These are phyloP conservation scores for Ophiosphaerella narmari DNA, from an alignment of 2,329 filamentous ascomycete genomes.

Conservation along the genomic window DNA sequence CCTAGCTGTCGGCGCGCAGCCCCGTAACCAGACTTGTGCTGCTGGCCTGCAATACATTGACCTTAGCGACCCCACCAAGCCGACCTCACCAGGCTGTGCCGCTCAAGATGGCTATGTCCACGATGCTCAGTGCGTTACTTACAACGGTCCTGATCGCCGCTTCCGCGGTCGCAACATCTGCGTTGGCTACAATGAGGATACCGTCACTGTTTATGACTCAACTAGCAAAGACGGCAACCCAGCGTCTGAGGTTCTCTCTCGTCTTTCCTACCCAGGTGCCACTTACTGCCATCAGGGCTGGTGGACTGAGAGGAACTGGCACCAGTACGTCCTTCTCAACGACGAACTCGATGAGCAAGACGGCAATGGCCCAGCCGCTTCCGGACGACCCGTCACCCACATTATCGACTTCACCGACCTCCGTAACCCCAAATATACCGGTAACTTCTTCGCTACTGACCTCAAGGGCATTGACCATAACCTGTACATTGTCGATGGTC, in stretches of 20 bases:
- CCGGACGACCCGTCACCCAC: conserved; percentile 40
- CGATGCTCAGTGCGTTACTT: conserved; percentile 63
- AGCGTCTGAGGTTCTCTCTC: conserved; percentile 61
- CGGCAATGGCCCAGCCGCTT: conserved; percentile 32
- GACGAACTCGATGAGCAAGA: conserved; percentile 41
- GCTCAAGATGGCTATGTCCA: conserved; percentile 63
- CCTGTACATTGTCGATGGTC: conserved; percentile 49
- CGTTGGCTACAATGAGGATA: conserved; percentile 61
- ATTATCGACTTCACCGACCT: conserved; percentile 43
- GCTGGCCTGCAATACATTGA: conserved; percentile 63
- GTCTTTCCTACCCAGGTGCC: conserved; percentile 59
- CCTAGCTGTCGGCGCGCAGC: conserved; percentile 40
- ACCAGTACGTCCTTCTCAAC: conserved; percentile 41
- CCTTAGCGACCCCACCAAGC: conserved; percentile 58
- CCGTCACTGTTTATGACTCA: conserved; percentile 58
- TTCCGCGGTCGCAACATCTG: conserved; percentile 60
- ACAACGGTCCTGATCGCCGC: conserved; percentile 55
- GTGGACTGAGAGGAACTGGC: conserved; percentile 50
- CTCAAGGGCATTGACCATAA: conserved; percentile 51
- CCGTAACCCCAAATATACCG: conserved; percentile 45
- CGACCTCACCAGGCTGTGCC: conserved; percentile 58
- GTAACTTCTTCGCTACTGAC: conserved; percentile 46
- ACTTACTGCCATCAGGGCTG: conserved; percentile 64
- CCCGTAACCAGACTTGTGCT: conserved; percentile 48
- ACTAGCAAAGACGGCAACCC: conserved; percentile 58